Evolutionary conservation across 495 filamentous ascomycete genomes (phyloP).

Genomic region (Xylaria nigripes): DNA sequence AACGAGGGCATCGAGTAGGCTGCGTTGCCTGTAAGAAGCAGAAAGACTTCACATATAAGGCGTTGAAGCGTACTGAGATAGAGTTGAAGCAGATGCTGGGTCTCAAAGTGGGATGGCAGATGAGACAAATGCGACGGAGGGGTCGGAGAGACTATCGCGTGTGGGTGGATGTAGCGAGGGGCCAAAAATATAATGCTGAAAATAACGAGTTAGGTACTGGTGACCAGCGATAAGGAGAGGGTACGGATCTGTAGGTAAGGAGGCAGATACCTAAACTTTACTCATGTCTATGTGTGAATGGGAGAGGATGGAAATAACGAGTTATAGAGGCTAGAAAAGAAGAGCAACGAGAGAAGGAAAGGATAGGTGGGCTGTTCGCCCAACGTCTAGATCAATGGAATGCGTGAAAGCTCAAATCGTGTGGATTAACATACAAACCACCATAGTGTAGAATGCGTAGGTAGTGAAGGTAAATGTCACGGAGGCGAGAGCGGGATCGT

Average conservation of each 20-base stretch:
- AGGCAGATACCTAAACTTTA: background rate
- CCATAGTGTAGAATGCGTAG: background rate
- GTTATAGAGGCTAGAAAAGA: background rate
- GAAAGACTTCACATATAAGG: background rate
- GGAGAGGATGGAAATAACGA: background rate
- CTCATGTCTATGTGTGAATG: background rate
- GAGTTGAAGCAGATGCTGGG: background rate
- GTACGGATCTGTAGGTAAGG: too few species aligned
- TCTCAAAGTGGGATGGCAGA: background rate
- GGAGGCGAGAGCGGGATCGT: background rate
- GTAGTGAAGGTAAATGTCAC: background rate
- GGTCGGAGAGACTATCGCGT: background rate
- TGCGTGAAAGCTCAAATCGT: background rate
- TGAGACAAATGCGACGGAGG: background rate
- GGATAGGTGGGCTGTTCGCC: conserved; percentile 3
- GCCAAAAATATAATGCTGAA: background rate
- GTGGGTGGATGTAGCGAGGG: background rate
- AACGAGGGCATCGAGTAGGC: background rate
- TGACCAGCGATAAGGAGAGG: too few species aligned
- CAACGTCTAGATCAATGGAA: background rate
- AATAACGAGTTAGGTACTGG: background rate
- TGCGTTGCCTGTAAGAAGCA: background rate
- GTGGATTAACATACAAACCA: too few species aligned
- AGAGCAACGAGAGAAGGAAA: background rate
- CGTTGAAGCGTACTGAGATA: background rate